Base-by-base conservation (phyloP, 176 grass and related monocot genomes). In the Lolium multiflorum region DNA sequence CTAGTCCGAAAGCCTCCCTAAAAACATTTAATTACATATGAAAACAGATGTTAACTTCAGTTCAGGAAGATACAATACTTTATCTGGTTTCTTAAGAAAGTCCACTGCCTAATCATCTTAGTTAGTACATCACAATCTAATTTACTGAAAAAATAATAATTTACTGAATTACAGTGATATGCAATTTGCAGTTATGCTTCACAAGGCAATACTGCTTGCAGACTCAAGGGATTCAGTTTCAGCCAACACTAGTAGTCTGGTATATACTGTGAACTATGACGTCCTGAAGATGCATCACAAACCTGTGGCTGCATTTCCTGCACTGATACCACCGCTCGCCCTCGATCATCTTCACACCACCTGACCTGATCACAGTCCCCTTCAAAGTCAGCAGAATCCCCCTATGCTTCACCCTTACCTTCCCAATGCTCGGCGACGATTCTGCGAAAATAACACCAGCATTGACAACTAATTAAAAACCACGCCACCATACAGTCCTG, bases 261-360 rank as follows among this genome's bases (percentile, higher is more conserved):
- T 65, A 65, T 26, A 11, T 15, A 31, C 62, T 15, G 12, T 61
- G 2, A 65, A 28, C 18, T 31, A 81, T 5, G 8, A 49, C 47
- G 46, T 38, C 39, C 9, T 78, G 24, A 85, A 59, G 3, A 76
- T 39, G 75, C 35, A 76, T 82, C 18, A 88, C 84, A 86, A 76
- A 89, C 93, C 87, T 94, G 79, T 13, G 0, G 64, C 86, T 92
- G 92, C 96, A 98, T 82, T 95, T 95, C 79, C 74, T 98, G 79
- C 96, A 98, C 54, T 88, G 84, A 68, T 95, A 98, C n/a, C 20
- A 0, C 47, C 92, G 82, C 85, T 94, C 84, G 7, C 89, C 91
- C 79, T 98, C 96, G 4, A 95, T 98, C 96, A 98, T 94, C 85
- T 96, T 98, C 68, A 92, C 89, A 14, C 91, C 78, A 21, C 92